Evolutionary conservation across 2,329 filamentous ascomycete genomes (phyloP), one percentile per base, ranked within the genome.

Genomic region (Emergomyces pasteurianus): DNA sequence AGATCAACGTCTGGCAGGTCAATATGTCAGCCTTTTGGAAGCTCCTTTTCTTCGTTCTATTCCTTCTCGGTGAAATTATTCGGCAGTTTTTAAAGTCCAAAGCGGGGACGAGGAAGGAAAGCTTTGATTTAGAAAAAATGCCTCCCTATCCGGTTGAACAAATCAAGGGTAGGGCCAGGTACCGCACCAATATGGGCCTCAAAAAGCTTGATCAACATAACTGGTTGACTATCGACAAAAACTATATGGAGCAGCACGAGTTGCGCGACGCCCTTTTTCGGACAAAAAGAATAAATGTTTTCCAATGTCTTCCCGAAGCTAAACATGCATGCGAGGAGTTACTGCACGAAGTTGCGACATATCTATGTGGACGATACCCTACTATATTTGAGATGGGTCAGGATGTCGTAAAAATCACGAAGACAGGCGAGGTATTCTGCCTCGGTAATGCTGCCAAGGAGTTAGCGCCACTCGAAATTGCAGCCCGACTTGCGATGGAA

Each of bases 401-500:
- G 23, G 80, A 82, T 61, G 26, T 16, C 5, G 55, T 57, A 31
- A 46, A 43, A 16, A 57, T 57, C 55, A 72, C 74, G 40, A 68
- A 78, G 54, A 79, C 76, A 0, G 69, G 70, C 14, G 79, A 81
- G 58, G 72, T 69, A 18, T 80, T 78, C 62, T 63, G 67, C 0
- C 69, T 80, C 40, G 71, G 72, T 1, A 68, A 66, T 3, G 66
- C 70, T 2, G 72, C 68, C 34, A 65, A 69, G 36, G 68, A 70
- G 34, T 66, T 72, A 7, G 73, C 78, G 55, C 78, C 80, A 1
- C 68, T 82, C n/a, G 80, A 81, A 62, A 69, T 78, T 16, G 78
- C 77, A 10, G 79, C 79, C 0, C 72, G 79, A 55, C 68, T 83
- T 21, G 75, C 76, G 1, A 78, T 78, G 75, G 80, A 82, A 66